Percentiles rank a stretch among this genome's conserved stretches.
Conservation (phyloP, 208 protist species). For the Acanthamoeba divionensis region DNA sequence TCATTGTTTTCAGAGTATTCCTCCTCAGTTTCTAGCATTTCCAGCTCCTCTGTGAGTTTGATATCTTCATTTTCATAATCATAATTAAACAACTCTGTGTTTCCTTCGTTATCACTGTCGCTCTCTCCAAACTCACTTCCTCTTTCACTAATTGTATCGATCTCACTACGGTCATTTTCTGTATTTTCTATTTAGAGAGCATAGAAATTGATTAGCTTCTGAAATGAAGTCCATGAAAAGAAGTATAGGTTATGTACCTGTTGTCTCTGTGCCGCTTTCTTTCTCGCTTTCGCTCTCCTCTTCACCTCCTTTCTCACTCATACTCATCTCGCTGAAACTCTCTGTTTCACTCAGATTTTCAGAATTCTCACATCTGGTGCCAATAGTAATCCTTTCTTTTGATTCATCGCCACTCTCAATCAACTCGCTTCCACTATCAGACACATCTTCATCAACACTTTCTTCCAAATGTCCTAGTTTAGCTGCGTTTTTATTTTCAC, state of each 20-base stretch:
- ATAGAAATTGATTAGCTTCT: too few relatives aligned
- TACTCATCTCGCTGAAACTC: neutral
- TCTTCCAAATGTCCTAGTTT: neutral
- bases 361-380: too few relatives aligned
- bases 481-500: neutral
- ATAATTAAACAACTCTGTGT: neutral
- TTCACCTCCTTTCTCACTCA: neutral
- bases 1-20: too few relatives aligned
- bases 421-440: neutral
- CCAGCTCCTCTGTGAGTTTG: too few relatives aligned
- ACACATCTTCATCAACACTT: neutral
- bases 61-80: slow-evolving; percentile 24
- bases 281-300: neutral
- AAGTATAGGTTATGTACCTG: too few relatives aligned
- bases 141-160: too few relatives aligned
- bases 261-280: neutral
- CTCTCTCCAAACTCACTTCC: neutral
- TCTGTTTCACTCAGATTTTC: too few relatives aligned
- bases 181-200: neutral
- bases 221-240: too few relatives aligned
- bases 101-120: neutral
- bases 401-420: neutral
- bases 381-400: too few relatives aligned
- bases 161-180: neutral
- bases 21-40: too few relatives aligned